Evolutionary conservation across 495 filamentous ascomycete species (phyloP).

Genomic region (Filosporella fistucella): DNA sequence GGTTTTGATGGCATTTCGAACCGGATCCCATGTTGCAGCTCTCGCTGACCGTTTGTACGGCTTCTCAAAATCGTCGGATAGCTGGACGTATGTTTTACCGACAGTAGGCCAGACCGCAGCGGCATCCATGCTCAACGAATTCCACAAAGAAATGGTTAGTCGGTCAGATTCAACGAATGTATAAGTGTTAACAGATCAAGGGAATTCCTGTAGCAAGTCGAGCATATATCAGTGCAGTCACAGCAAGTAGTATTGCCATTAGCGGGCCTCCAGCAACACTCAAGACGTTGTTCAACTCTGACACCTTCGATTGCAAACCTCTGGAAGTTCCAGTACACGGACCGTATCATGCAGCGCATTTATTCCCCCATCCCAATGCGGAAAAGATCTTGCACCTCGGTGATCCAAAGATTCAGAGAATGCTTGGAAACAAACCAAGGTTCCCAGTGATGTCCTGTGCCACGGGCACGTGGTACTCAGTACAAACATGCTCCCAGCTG

Average conservation of each 20-base stretch:
- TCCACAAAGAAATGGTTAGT: constrained; percentile 45
- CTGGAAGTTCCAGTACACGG: constrained; percentile 69
- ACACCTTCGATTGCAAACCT: constrained; percentile 47
- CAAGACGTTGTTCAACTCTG: constrained; percentile 49
- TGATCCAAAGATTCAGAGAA: constrained; percentile 28
- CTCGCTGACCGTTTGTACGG: constrained; percentile 46
- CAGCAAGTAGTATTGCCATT: constrained; percentile 64
- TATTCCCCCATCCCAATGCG: constrained; percentile 58
- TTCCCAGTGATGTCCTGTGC: constrained; percentile 56
- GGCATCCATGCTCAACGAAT: constrained; percentile 37
- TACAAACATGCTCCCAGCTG: neutral
- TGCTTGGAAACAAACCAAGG: constrained; percentile 29
- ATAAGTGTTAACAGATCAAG: constrained; percentile 34
- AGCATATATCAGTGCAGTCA: constrained; percentile 72
- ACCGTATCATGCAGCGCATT: constrained; percentile 75
- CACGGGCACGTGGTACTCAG: constrained; percentile 34
- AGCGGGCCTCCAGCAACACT: constrained; percentile 72
- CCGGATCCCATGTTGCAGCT: constrained; percentile 59
- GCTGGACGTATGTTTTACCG: constrained; percentile 53
- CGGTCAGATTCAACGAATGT: constrained; percentile 3
- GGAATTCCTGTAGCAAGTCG: constrained; percentile 52
- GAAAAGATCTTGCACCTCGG: constrained; percentile 50
- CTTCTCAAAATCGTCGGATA: constrained; percentile 40
- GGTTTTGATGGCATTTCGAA: constrained; percentile 57
- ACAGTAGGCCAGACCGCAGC: constrained; percentile 39